phyloP scores from a whole-genome alignment of 176 grass and related monocot species.

The Carex myosuroides region DNA sequence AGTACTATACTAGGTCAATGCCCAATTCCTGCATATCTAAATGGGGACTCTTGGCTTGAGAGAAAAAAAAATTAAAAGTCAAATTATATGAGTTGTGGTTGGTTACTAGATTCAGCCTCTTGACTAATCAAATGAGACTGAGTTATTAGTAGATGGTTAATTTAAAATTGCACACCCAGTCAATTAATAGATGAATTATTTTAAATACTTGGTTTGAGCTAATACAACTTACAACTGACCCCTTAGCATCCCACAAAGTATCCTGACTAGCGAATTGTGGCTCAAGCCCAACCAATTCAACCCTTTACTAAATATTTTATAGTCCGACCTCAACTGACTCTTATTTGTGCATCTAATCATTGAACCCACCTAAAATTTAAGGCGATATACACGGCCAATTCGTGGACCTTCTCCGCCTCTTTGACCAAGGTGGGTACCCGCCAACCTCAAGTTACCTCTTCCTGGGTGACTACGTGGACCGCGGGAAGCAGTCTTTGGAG shows the following conservation, averaged over 20 bases:
- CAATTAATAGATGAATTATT: background rate
- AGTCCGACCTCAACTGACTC: background rate
- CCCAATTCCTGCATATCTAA: background rate
- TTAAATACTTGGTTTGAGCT: background rate
- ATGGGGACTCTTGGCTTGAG: background rate
- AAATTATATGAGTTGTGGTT: background rate
- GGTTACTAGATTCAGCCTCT: background rate
- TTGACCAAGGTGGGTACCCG: constrained; percentile 68
- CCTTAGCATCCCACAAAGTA: background rate
- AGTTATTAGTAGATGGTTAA: background rate
- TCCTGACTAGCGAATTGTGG: constrained; percentile 15
- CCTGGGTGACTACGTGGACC: constrained; percentile 75
- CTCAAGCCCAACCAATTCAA: background rate
- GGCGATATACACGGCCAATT: constrained; percentile 80
- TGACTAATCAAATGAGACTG: background rate
- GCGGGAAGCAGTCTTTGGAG: constrained; percentile 75
- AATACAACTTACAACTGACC: constrained; percentile 1
- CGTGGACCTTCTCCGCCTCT: constrained; percentile 56
- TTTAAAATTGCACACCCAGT: background rate
- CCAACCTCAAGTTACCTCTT: constrained; percentile 71
- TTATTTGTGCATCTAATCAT: constrained; percentile 3
- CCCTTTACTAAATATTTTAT: constrained; percentile 11
- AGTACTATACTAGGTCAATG: background rate
- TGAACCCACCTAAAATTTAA: constrained; percentile 12
- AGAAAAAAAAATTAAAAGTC: background rate